Evolutionary conservation across 2,329 filamentous ascomycete species (phyloP), one percentile per base, ranked within the genome.

Genomic region (Alternaria atra): DNA sequence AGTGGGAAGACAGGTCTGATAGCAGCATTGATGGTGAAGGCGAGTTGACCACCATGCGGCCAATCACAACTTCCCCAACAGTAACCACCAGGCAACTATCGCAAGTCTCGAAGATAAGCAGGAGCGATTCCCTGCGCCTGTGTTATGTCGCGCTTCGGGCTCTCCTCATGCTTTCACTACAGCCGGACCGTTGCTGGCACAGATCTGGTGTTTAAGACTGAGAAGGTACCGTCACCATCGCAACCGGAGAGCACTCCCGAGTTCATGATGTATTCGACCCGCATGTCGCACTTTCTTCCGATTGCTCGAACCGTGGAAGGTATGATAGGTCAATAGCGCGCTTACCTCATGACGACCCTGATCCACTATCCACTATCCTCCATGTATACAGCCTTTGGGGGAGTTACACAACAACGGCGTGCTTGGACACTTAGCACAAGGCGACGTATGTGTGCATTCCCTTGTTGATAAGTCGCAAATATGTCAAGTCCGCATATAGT

Each of bases 1-100:
- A 43, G 58, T 35, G 51, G 56, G 52, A 53, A 58, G 55, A 63
- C 58, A 42, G 50, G 60, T 47, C 59, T 35, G 55, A 64, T 55
- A 54, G 56, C 43, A 58, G 58, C 58, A 59, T 62, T 64, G 60
- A 60, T 59, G 44, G 58, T 64, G 64, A 66, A 63, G 61, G 35
- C 52, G 55, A 55, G 46, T 51, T 29, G 44, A 43, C 47, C 7
- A 29, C 34, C 23, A 23, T 25, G 17, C 51, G 43, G 52, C 61
- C 58, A 61, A 64, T 61, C 50, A 55, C 51, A 25, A 20, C 35
- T 46, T 37, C 37, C 43, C 37, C 15, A 43, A 29, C 15, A n/a
- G 39, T 55, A 23, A 3, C 17, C 29, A 43, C 29, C 51, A 39
- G 52, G 35, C 30, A 30, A 20, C 46, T 43, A 52, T 25, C n/a